Evolutionary conservation across 306 rosid species (phyloP).

Genomic region (Acacia crassicarpa): DNA sequence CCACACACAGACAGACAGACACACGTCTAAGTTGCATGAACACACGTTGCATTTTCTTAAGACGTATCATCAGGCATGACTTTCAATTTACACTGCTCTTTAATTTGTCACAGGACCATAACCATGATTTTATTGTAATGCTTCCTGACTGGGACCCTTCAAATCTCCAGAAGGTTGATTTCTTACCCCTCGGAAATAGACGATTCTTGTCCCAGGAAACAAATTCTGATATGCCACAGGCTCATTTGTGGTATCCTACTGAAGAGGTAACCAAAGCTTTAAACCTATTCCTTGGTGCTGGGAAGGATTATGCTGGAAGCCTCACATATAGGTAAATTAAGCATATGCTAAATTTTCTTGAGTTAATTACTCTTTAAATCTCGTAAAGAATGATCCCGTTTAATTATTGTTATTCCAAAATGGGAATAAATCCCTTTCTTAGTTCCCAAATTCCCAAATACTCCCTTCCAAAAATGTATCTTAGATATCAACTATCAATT

Average conservation of each 20-base stretch:
- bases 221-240: constrained; percentile 48
- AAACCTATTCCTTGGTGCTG: constrained; percentile 60
- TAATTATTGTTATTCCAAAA: neutral
- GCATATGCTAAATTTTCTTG: neutral
- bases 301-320: constrained; percentile 62
- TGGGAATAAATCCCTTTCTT: neutral
- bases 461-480: too few relatives aligned
- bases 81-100: constrained; percentile 20
- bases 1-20: neutral
- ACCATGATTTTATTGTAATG: constrained; percentile 74
- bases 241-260: constrained; percentile 91
- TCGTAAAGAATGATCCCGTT: neutral
- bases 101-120: constrained; percentile 73
- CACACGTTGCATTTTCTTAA: constrained; percentile 14
- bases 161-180: constrained; percentile 32
- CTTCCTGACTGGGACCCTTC: constrained; percentile 93
- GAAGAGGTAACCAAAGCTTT: constrained; percentile 66
- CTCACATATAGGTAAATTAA: constrained; percentile 70
- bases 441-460: neutral
- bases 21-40: neutral
- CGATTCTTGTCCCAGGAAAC: constrained; percentile 43
- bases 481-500: too few relatives aligned
- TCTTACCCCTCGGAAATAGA: constrained; percentile 45
- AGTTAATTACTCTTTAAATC: neutral
- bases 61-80: constrained; percentile 5